phyloP scores from a whole-genome alignment of 2,329 filamentous ascomycete genomes.

The Aspergillus niger region DNA sequence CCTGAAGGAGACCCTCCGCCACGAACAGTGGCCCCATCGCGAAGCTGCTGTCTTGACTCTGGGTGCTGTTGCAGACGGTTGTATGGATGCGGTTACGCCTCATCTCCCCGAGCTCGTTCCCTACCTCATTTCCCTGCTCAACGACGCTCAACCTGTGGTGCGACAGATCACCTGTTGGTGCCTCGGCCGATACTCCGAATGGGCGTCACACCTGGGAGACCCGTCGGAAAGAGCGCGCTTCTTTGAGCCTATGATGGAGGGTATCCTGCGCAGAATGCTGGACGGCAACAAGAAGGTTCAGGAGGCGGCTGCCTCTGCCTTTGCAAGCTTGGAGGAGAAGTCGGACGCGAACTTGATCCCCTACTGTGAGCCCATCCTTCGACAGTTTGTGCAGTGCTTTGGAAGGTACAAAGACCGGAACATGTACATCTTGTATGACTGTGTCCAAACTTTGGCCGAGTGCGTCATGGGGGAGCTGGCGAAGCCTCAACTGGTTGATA shows the following conservation, averaged over 20 bases:
- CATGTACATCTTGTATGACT: conserved; percentile 98
- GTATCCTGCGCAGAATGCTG: conserved; percentile 89
- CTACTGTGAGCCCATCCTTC: conserved; percentile 86
- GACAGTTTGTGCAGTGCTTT: conserved; percentile 91
- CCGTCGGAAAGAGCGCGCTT: conserved; percentile 69
- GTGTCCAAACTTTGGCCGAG: conserved; percentile 94
- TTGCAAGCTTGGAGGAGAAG: conserved; percentile 94
- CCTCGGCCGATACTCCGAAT: conserved; percentile 86
- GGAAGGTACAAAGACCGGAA: conserved; percentile 96
- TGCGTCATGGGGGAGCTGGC: conserved; percentile 81
- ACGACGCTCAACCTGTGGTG: conserved; percentile 85
- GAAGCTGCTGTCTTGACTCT: conserved; percentile 93
- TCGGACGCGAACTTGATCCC: conserved; percentile 77
- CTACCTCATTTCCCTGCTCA: conserved; percentile 82
- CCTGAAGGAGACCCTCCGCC: conserved; percentile 82
- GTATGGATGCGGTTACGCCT: conserved; percentile 83
- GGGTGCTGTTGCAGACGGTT: conserved; percentile 92
- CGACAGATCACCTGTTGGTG: conserved; percentile 98
- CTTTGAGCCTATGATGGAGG: conserved; percentile 97
- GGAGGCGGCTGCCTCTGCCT: conserved; percentile 91
- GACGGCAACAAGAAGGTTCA: conserved; percentile 98
- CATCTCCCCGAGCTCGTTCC: conserved; percentile 88
- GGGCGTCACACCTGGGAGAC: conserved; percentile 77
- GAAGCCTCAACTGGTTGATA: conserved; percentile 74
- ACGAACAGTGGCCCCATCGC: conserved; percentile 85